These are phyloP conservation scores for Bretschneidera sinensis DNA, from an alignment of 345 rosid species.

Conservation along the genomic window DNA sequence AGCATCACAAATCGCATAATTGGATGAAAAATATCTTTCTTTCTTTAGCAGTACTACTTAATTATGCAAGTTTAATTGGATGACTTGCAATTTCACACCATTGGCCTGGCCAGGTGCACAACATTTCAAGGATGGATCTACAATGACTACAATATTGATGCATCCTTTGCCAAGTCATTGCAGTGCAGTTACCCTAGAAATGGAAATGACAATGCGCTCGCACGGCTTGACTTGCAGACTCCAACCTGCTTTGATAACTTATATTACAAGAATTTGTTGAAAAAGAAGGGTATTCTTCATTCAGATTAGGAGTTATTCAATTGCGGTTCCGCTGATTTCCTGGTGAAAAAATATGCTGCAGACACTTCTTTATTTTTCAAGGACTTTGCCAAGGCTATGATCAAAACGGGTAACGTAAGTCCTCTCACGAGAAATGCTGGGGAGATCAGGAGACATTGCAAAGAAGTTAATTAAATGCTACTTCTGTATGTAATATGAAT, in stretches of 20 bases:
- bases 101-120: constrained; percentile 33
- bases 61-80: not conserved
- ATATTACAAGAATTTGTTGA: constrained; percentile 30
- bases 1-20: no score
- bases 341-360: constrained; percentile 24
- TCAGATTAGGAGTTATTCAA: constrained; percentile 39
- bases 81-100: constrained; percentile 30
- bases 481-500: no score
- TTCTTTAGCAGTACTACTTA: not conserved
- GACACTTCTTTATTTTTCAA: constrained; percentile 22
- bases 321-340: constrained; percentile 17
- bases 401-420: constrained; percentile 41
- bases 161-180: constrained; percentile 19
- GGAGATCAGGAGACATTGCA: no score
- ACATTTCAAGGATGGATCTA: constrained; percentile 22
- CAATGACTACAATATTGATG: constrained; percentile 29
- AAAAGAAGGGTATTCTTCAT: constrained; percentile 34
- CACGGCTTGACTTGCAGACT: constrained; percentile 22
- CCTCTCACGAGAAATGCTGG: constrained; percentile 36
- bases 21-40: no score
- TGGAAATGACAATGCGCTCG: constrained; percentile 19
- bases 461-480: constrained; percentile 18
- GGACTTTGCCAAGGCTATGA: constrained; percentile 28
- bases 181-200: constrained; percentile 14
- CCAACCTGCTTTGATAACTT: constrained; percentile 21